Evolutionary conservation across 768 basidiomycete species (phyloP).

Genomic region (Boletus vermiculosoides): DNA sequence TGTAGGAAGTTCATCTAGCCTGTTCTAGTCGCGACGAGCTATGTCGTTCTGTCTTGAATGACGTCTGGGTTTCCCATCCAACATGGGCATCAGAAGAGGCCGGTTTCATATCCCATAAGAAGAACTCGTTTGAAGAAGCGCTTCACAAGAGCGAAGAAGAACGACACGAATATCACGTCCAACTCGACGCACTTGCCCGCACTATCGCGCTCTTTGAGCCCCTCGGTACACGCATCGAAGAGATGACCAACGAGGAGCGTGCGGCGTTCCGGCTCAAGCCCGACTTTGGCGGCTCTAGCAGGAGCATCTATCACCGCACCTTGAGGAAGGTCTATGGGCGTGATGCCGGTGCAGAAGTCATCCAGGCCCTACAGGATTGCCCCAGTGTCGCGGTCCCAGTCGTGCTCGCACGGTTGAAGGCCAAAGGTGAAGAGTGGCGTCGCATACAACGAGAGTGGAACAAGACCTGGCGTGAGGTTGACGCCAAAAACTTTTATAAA

Average conservation of each 20-base stretch:
- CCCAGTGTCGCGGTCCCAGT: constrained; percentile 91
- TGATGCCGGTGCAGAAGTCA: constrained; percentile 71
- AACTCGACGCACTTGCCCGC: constrained; percentile 85
- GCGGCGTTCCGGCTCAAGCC: constrained; percentile 76
- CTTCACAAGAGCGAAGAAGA: constrained; percentile 98
- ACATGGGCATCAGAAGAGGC: constrained; percentile 98
- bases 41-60: constrained; percentile 94
- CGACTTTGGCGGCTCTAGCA: constrained; percentile 86
- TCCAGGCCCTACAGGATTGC: constrained; percentile 86
- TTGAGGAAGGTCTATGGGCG: constrained; percentile 93
- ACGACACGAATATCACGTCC: constrained; percentile 95
- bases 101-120: constrained; percentile 92
- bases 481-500: constrained; percentile 98
- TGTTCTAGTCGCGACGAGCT: constrained; percentile 95
- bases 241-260: constrained; percentile 88
- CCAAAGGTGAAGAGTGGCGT: constrained; percentile 97
- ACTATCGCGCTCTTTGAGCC: constrained; percentile 93
- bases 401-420: constrained; percentile 82
- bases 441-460: constrained; percentile 93
- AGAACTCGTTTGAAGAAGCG: constrained; percentile 94
- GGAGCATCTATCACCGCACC: constrained; percentile 85
- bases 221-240: constrained; percentile 75
- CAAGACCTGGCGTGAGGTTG: constrained; percentile 94
- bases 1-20: constrained; percentile 81
- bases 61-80: constrained; percentile 97